Percentiles rank a stretch among this genome's conserved stretches.
phyloP scores from a whole-genome alignment of 2,329 filamentous ascomycete genomes.

The Helotiales sp. region DNA sequence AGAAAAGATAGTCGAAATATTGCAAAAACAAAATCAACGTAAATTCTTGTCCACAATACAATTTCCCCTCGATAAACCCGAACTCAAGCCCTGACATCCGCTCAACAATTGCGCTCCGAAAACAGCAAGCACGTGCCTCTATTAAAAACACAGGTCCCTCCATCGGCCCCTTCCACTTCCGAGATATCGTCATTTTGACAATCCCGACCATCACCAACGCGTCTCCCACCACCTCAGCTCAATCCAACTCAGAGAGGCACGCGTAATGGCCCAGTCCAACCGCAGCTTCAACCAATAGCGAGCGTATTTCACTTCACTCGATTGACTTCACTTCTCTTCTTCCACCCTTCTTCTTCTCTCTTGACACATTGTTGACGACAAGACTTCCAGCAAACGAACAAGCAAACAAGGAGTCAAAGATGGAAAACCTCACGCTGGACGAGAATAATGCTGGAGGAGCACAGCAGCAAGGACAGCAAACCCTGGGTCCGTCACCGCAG shows the following conservation, averaged over 20 bases:
- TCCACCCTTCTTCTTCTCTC: neutral
- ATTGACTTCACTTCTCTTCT: conserved; percentile 2
- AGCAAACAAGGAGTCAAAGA: conserved; percentile 42
- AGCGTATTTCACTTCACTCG: neutral
- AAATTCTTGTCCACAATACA: neutral
- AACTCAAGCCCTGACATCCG: neutral
- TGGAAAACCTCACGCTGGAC: conserved; percentile 60
- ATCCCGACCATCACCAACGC: neutral
- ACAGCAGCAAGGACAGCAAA: conserved; percentile 21
- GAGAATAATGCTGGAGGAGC: conserved; percentile 50
- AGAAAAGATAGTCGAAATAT: neutral
- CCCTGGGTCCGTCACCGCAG: conserved; percentile 34
- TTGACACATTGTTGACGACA: neutral
- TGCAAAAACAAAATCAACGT: neutral
- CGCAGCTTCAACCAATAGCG: conserved; percentile 11
- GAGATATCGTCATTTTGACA: conserved; percentile 15
- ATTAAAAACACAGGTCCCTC: conserved; percentile 18
- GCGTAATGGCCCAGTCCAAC: conserved; percentile 18
- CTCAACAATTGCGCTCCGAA: neutral
- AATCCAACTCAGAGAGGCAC: neutral
- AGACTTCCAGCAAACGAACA: neutral
- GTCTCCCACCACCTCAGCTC: neutral
- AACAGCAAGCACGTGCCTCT: conserved; percentile 8
- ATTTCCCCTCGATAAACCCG: neutral
- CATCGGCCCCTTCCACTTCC: conserved; percentile 5